Evolutionary conservation across 108 stramenopile species (phyloP), one percentile per base, ranked within the genome.

Genomic region (Discostella pseudostelligera): DNA sequence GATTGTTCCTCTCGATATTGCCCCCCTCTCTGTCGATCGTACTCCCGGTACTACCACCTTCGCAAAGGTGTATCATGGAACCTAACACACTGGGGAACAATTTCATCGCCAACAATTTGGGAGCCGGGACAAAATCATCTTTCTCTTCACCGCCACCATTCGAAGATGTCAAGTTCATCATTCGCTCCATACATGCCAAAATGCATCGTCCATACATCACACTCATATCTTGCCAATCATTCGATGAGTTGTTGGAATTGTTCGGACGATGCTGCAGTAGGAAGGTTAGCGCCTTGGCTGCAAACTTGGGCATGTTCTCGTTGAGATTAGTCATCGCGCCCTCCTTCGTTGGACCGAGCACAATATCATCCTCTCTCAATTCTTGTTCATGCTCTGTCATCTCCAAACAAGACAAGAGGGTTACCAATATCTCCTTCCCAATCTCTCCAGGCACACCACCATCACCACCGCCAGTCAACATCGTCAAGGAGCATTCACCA

Each of bases 271-370:
- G 63, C 44, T 85, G 84, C 8, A 87, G 57, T 36, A 87, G 62
- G 48, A 72, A 86, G 6, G 89, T 84, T 20, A 85, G 55, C 14
- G 84, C 74, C n/a, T 86, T 69, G 0, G 82, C 62, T n/a, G 84
- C 76, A 65, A 84, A 81, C 19, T 61, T 62, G 19, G 78, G 53
- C 26, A 79, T 17, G 20, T 74, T 65, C 39, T 65, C 63, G 19
- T 55, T 45, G 7, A 9, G 20, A 0, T 3, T 13, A 3, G 25
- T 25, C 25, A 24, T 24, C 24, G 24, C 3, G 13, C 8, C 44
- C 7, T 43, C 29, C 29, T 11, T 21, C 8, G 6, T 28, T 20
- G 24, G n/a, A n/a, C n/a, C n/a, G n/a, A n/a, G 11, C 1, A 10
- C 43, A 44, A 16, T 20, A 19, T 65, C 24, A 43, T 28, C 25